Evolutionary conservation across 768 basidiomycete species (phyloP), one percentile per base, ranked within the genome.

Genomic region (Amanita jacksonii): DNA sequence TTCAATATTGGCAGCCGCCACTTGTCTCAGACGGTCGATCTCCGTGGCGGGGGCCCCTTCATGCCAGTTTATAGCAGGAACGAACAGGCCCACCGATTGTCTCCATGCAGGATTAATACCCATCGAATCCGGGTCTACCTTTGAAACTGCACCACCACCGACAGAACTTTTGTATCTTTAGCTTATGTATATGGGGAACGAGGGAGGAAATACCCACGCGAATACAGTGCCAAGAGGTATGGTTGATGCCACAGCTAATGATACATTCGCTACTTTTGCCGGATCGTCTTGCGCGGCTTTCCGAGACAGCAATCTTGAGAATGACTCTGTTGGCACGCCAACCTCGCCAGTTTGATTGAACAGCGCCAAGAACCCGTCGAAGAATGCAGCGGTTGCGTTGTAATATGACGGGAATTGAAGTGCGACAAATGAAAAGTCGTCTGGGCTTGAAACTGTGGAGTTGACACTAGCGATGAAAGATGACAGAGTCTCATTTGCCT

Each of bases 61-160:
- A 0, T 7, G 31, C 64, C 63, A 66, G 13, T 5, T 10, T 8
- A 41, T 63, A 49, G 9, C 19, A 3, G 41, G 54, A 6, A 52
- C 37, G 3, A 60, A 50, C 22, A 70, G 54, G 4, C 60, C 53
- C 7, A 73, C 33, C 1, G 71, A 62, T 10, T 62, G 57, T 12
- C 74, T 61, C 71, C 74, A 77, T 0, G 65, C 67, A 9, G 72
- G 74, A 51, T 73, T 65, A 15, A 73, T 48, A 12, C 68, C 73
- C 8, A 58, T 58, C 1, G 68, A 62, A 33, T 63, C 57, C 0
- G 71, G 63, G 15, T 63, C 54, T 25, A 56, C 51, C 16, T 53
- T 52, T 3, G 62, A 57, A 8, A 73, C 73, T 9, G 57, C 65
- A 3, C 75, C 73, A 2, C 74, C 74, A 5, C 57, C 64, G 5